Evolutionary conservation across 495 filamentous ascomycete genomes (phyloP).

Genomic region (Annulohypoxylon stygium): DNA sequence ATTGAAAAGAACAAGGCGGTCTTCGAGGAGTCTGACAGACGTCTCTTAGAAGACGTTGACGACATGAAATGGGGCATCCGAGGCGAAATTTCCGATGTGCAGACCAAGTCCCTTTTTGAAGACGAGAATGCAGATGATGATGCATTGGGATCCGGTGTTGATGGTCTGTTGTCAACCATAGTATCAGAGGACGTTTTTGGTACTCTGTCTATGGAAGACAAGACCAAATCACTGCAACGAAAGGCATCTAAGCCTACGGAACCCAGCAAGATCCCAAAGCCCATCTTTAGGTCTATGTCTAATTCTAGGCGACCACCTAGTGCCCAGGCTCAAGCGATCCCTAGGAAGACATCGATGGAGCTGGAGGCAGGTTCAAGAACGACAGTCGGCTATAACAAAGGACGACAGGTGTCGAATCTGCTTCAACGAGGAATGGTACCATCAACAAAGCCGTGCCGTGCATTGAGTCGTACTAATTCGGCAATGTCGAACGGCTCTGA

Average conservation of each 20-base stretch:
- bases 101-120: constrained; percentile 41
- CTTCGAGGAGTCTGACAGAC: constrained; percentile 69
- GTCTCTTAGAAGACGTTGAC: constrained; percentile 69
- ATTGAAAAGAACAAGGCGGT: constrained; percentile 66
- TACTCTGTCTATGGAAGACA: constrained; percentile 56
- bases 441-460: constrained; percentile 23
- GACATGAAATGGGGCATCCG: constrained; percentile 66
- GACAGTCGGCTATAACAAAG: constrained; percentile 85
- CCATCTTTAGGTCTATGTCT: constrained; percentile 33
- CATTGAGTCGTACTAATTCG: constrained; percentile 53
- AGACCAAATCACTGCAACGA: constrained; percentile 50
- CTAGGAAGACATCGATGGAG: constrained; percentile 60
- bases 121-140: constrained; percentile 28
- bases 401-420: constrained; percentile 70
- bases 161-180: constrained; percentile 39
- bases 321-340: constrained; percentile 46
- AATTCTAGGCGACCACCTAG: constrained; percentile 55
- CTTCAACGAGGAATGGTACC: constrained; percentile 45
- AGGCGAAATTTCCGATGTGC: constrained; percentile 53
- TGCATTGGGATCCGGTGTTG: constrained; percentile 45
- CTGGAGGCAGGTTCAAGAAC: constrained; percentile 76
- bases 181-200: constrained; percentile 57
- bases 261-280: constrained; percentile 43
- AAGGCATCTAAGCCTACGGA: constrained; percentile 46
- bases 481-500: constrained; percentile 60